Conservation (phyloP, 2,329 filamentous ascomycete species). For the Chrysoporthe austroafricana region DNA sequence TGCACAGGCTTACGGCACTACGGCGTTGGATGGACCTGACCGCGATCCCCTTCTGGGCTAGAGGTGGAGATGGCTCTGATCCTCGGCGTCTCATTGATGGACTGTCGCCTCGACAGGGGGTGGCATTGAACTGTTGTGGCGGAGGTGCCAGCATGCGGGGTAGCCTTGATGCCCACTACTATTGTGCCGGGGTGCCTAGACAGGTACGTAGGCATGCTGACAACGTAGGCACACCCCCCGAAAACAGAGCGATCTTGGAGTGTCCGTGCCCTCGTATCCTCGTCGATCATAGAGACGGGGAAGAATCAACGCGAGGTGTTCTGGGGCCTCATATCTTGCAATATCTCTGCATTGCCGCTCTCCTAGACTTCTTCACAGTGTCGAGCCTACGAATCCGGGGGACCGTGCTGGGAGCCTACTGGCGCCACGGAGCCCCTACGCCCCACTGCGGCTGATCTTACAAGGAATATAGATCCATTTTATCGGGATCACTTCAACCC, state of each 20-base stretch:
- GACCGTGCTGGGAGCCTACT: no score
- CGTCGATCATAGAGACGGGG: no score
- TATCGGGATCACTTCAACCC: not conserved
- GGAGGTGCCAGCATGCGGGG: constrained; percentile 22
- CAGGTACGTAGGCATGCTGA: not conserved
- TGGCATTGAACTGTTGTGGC: constrained; percentile 1
- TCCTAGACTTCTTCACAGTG: no score
- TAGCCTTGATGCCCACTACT: not conserved
- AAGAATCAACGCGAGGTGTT: no score
- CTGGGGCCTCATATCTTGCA: no score
- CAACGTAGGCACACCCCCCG: not conserved
- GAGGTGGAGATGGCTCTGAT: constrained; percentile 1
- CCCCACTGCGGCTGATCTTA: no score
- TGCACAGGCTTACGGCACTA: constrained; percentile 16
- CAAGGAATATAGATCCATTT: not conserved
- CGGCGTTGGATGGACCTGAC: constrained; percentile 6
- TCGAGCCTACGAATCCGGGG: no score
- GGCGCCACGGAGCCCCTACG: no score
- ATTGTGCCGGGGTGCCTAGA: no score
- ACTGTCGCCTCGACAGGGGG: constrained; percentile 8
- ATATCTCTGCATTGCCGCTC: no score
- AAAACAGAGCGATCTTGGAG: not conserved
- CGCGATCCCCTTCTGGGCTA: constrained; percentile 12
- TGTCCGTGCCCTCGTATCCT: not conserved
- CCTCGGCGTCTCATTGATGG: constrained; percentile 27